phyloP scores from a whole-genome alignment of 1,284 basidiomycete species.

The Leccinum fallax region DNA sequence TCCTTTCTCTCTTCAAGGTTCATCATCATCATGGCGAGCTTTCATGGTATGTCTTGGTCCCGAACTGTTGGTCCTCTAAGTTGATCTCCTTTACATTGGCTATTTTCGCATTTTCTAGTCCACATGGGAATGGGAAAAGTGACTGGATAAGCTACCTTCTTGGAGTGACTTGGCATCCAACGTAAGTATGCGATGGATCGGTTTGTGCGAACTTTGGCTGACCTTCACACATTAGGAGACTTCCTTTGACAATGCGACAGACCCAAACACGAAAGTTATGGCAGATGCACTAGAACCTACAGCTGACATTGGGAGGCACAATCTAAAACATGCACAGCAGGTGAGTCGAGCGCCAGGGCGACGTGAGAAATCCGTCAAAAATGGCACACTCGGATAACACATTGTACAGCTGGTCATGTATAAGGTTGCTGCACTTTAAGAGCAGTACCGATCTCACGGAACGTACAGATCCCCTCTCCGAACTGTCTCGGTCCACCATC shows the following conservation, averaged over 20 bases:
- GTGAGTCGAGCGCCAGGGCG: not conserved
- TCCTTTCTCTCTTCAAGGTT: slow-evolving; percentile 74
- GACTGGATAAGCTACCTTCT: not conserved
- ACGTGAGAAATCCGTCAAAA: not conserved
- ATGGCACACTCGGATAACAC: not conserved
- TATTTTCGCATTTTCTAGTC: not conserved
- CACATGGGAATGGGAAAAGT: not conserved
- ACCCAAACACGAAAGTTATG: not conserved
- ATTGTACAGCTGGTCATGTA: not conserved
- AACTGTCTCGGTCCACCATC: not conserved
- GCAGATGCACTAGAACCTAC: not conserved
- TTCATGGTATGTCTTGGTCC: slow-evolving; percentile 81
- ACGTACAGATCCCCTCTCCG: not conserved
- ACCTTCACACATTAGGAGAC: not conserved
- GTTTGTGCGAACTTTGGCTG: not conserved
- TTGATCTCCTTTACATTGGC: not conserved
- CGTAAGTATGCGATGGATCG: slow-evolving; percentile 74
- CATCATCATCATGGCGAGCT: slow-evolving; percentile 98
- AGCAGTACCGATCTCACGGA: not conserved
- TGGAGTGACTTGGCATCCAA: slow-evolving; percentile 80
- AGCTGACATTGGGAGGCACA: not conserved
- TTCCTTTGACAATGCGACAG: not conserved
- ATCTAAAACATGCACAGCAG: not conserved
- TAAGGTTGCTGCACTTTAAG: not conserved
- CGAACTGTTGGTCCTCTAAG: slow-evolving; percentile 73